Base-by-base conservation (phyloP, 192 early-diverging fungal species). In the Podila verticillata region DNA sequence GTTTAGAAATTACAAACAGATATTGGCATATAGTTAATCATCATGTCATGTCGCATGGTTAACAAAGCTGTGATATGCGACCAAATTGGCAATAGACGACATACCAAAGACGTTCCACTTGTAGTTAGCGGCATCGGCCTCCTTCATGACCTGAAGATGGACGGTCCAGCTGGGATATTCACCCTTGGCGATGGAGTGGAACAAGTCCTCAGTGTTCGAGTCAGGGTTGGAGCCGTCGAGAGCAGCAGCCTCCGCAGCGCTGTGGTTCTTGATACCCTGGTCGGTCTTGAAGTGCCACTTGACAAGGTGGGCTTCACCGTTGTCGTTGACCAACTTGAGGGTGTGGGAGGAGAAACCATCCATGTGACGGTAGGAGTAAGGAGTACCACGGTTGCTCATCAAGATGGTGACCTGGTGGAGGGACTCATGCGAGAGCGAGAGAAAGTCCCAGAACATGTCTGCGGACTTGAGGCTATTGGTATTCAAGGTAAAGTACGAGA, bases 151-250 rank as follows among this genome's bases (percentile, higher is more conserved):
- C 83, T 94, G 93, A 47, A 92, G 32, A 30, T 84, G 86, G 39
- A 90, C 83, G 4, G 88, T 85, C 91, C 91, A 94, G 32, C 86
- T 88, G 44, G 92, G 91, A 65, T 84, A 78, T 51, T 91, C 89
- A 60, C 89, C 89, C 54, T 83, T 81, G 66, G 86, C 87, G 28
- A 92, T 92, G 48, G 84, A 81, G n/a, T 87, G 82, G 57, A 87
- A 91, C 48, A 93, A 78, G 72, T 93, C 92, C 28, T 84, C 83
- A 3, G 87, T 87, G 58, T 85, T 75, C 59, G 86, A 91, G 75
- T 93, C 91, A 3, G 92, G 84, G 58, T 90, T 81, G 17, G 75
- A 68, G 36, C 81, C 86, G 34, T 77, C 80, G 17, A 89, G 74
- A 65, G 82, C 65, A 56, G 72, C 85, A 2, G 91, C 91, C 61